Percentiles rank a stretch among this genome's conserved stretches.
Conservation (phyloP, 768 basidiomycete genomes). For the Lactarius evosmus region DNA sequence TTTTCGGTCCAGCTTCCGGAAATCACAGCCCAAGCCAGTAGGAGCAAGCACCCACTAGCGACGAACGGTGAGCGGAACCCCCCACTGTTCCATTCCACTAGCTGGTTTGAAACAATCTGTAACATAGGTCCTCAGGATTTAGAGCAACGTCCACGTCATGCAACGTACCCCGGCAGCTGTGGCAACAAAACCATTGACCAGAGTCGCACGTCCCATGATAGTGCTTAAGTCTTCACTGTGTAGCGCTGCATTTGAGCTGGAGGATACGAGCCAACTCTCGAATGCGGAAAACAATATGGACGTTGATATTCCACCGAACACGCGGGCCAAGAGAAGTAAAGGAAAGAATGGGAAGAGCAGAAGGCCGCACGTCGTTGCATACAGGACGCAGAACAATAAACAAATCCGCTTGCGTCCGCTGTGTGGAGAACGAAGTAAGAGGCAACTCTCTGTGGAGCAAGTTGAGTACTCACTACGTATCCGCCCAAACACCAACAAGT, state of each 20-base stretch:
- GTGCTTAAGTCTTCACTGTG: constrained; percentile 56
- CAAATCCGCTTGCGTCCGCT: constrained; percentile 70
- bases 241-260: constrained; percentile 50
- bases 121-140: background rate
- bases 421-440: constrained; percentile 1
- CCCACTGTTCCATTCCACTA: constrained; percentile 46
- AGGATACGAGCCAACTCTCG: constrained; percentile 74
- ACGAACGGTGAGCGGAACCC: constrained; percentile 65
- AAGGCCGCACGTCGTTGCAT: constrained; percentile 55
- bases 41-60: constrained; percentile 55
- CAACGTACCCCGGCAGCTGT: constrained; percentile 59
- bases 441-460: background rate
- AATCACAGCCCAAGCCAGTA: constrained; percentile 56
- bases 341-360: constrained; percentile 57
- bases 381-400: constrained; percentile 68
- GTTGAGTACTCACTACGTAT: constrained; percentile 54
- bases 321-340: constrained; percentile 57
- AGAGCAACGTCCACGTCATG: background rate
- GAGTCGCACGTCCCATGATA: constrained; percentile 71
- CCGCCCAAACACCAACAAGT: constrained; percentile 73
- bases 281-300: constrained; percentile 75
- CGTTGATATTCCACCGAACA: constrained; percentile 69
- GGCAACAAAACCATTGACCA: constrained; percentile 72
- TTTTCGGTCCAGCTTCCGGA: constrained; percentile 63
- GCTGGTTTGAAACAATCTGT: constrained; percentile 42